Evolutionary conservation across 2,329 filamentous ascomycete genomes (phyloP).

Genomic region (Alternaria longipes): DNA sequence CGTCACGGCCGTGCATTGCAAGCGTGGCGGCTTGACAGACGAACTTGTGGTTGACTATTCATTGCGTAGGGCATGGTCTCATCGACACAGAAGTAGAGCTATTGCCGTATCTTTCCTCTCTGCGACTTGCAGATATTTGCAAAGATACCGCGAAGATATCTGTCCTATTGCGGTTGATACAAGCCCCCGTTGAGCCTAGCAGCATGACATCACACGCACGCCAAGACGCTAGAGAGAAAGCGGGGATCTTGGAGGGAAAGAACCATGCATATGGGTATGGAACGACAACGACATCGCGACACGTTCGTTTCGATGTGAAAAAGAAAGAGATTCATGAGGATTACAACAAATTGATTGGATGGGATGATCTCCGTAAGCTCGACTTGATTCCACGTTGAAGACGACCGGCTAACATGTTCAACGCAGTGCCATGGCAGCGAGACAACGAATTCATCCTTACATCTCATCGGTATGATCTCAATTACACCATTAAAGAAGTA

Average conservation of each 20-base stretch:
- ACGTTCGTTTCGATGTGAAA: not conserved
- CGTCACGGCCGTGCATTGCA: constrained; percentile 10
- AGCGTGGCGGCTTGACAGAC: not conserved
- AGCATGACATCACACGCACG: constrained; percentile 8
- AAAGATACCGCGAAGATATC: not conserved
- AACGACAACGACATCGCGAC: constrained; percentile 3
- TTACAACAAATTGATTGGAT: constrained; percentile 1
- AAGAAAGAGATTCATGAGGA: not conserved
- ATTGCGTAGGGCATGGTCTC: not conserved
- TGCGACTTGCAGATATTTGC: not conserved
- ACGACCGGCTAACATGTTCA: not conserved
- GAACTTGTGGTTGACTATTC: not conserved
- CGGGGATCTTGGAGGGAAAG: constrained; percentile 2
- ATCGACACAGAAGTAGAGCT: not conserved
- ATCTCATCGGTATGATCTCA: constrained; percentile 1
- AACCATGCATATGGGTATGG: not conserved
- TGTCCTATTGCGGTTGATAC: not conserved
- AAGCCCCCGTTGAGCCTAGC: constrained; percentile 1
- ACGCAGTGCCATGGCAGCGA: constrained; percentile 12
- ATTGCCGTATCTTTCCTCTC: not conserved
- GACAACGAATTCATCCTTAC: constrained; percentile 18
- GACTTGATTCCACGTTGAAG: not conserved
- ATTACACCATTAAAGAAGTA: not conserved
- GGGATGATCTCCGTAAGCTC: constrained; percentile 14
- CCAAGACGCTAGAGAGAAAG: constrained; percentile 14